Evolutionary conservation across 306 rosid genomes (phyloP).

Genomic region (Parietaria judaica): DNA sequence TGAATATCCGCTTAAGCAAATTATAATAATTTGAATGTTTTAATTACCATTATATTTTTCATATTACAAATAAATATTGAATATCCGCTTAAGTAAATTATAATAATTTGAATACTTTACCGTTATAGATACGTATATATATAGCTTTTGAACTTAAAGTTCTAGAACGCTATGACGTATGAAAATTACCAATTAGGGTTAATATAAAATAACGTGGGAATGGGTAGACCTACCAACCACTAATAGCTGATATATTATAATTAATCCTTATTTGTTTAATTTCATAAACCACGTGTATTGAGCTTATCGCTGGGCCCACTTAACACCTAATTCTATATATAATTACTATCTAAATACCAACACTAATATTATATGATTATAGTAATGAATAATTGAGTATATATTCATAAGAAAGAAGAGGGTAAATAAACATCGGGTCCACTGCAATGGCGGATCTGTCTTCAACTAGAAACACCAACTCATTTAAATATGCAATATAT

Average conservation of each 20-base stretch:
- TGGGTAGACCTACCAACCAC: conserved; percentile 27
- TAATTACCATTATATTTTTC: no score
- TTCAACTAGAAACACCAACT: conserved; percentile 15
- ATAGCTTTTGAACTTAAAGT: neutral
- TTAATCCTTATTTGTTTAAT: conserved; percentile 1
- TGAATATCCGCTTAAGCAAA: no score
- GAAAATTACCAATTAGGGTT: neutral
- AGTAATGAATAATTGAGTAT: neutral
- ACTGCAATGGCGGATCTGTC: conserved; percentile 22
- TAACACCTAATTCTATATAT: neutral
- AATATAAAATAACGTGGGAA: conserved; percentile 2
- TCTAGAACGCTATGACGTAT: conserved; percentile 13
- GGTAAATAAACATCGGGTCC: neutral
- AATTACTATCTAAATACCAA: no score
- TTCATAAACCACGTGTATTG: conserved; percentile 10
- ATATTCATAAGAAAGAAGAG: neutral
- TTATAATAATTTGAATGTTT: no score
- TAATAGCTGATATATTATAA: neutral
- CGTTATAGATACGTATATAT: no score
- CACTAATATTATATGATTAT: no score
- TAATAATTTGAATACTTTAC: no score
- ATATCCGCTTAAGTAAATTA: no score
- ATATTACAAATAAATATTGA: no score
- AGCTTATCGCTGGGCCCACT: conserved; percentile 10
- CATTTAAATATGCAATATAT: neutral